phyloP scores from a whole-genome alignment of 495 filamentous ascomycete species.

The Aspergillus nanangensis region DNA sequence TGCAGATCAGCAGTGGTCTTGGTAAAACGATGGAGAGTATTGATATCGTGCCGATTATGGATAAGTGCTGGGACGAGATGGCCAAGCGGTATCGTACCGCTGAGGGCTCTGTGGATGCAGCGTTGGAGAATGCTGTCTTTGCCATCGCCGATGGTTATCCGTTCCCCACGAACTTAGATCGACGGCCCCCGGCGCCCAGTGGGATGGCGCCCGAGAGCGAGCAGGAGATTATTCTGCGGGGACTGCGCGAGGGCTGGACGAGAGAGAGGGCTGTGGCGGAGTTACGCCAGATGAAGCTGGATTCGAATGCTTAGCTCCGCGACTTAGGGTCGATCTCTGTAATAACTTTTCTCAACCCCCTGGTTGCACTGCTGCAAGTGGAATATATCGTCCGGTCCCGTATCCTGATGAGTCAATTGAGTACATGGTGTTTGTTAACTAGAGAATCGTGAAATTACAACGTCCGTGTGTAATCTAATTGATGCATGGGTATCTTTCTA shows the following conservation, averaged over 20 bases:
- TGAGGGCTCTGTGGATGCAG: conserved; percentile 20
- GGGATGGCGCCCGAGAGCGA: conserved; percentile 54
- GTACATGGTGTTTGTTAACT: too few species aligned
- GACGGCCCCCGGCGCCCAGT: conserved; percentile 39
- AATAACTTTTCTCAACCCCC: too few species aligned
- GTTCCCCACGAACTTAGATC: conserved; percentile 54
- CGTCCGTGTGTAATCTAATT: too few species aligned
- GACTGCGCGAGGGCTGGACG: conserved; percentile 34
- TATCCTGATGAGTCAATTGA: too few species aligned
- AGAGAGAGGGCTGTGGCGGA: conserved; percentile 27
- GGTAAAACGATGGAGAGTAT: conserved; percentile 56
- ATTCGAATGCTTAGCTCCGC: too few species aligned
- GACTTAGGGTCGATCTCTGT: too few species aligned
- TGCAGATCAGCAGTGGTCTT: conserved; percentile 52
- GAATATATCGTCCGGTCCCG: too few species aligned
- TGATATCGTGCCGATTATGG: conserved; percentile 40
- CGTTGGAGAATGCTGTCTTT: conserved; percentile 35
- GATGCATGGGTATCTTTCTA: too few species aligned
- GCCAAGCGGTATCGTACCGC: conserved; percentile 22
- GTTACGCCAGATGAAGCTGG: conserved; percentile 28
- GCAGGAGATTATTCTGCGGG: conserved; percentile 43
- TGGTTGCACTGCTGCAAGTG: too few species aligned
- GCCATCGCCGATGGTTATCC: conserved; percentile 52
- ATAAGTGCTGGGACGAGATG: conserved; percentile 36
- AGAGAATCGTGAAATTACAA: too few species aligned